phyloP scores from a whole-genome alignment of 2,329 filamentous ascomycete species.

The Lachnellula subtilissima region DNA sequence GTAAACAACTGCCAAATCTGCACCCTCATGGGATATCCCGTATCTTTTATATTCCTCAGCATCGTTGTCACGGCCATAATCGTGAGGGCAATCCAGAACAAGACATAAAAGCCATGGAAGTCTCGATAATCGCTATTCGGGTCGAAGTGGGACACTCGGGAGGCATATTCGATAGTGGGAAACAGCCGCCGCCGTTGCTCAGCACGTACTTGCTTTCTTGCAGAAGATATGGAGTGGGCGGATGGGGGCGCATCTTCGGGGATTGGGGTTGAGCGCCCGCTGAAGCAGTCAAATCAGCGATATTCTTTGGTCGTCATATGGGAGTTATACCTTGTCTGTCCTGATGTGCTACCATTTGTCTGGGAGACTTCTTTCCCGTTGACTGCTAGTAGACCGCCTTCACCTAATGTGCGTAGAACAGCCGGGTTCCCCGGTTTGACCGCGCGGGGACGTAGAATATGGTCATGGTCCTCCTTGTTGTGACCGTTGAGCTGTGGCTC shows the following conservation, averaged over 20 bases:
- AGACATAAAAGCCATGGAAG: slow-evolving; percentile 94
- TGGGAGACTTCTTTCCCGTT: slow-evolving; percentile 7
- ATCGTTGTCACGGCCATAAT: slow-evolving; percentile 98
- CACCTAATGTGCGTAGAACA: slow-evolving; percentile 22
- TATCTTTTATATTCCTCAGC: slow-evolving; percentile 89
- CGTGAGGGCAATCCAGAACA: slow-evolving; percentile 95
- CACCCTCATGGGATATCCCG: slow-evolving; percentile 77
- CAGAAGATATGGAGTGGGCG: slow-evolving; percentile 76
- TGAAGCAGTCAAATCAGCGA: slow-evolving; percentile 35
- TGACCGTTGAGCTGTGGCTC: slow-evolving; percentile 24
- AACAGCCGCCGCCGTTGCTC: slow-evolving; percentile 81
- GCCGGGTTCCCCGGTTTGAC: slow-evolving; percentile 24
- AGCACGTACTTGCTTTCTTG: slow-evolving; percentile 76
- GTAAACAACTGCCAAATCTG: slow-evolving; percentile 87
- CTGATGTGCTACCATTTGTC: slow-evolving; percentile 21
- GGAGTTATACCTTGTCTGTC: slow-evolving; percentile 26
- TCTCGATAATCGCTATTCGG: slow-evolving; percentile 86
- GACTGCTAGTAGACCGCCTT: slow-evolving; percentile 20
- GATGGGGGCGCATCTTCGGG: slow-evolving; percentile 91
- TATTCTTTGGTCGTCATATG: neutral
- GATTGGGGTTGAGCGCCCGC: slow-evolving; percentile 77
- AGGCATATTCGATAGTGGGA: slow-evolving; percentile 85
- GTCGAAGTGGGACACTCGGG: slow-evolving; percentile 92
- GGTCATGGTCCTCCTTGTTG: slow-evolving; percentile 22
- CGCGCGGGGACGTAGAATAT: slow-evolving; percentile 30